These are phyloP conservation scores for Pichia exigua DNA, from an alignment of 805 yeast genomes.

Conservation along the genomic window DNA sequence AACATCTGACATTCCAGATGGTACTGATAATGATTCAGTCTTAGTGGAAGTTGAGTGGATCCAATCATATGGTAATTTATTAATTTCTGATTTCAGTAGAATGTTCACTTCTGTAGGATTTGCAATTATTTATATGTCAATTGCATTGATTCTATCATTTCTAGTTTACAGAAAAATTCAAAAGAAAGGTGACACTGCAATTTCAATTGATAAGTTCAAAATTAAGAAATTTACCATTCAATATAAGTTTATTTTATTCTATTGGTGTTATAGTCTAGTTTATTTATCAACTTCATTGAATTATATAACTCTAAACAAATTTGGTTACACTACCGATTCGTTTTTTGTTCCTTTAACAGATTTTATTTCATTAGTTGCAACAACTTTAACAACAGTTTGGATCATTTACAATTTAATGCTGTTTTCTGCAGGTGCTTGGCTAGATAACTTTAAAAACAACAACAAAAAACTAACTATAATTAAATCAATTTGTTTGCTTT, in stretches of 20 bases:
- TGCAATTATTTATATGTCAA: conserved; percentile 15
- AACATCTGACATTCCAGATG: conserved; percentile 12
- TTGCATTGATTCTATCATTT: conserved; percentile 12
- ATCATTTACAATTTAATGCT: conserved; percentile 26
- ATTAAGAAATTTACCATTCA: conserved; percentile 20
- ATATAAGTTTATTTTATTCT: conserved; percentile 19
- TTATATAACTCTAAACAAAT: conserved; percentile 17
- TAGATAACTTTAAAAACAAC: conserved; percentile 4
- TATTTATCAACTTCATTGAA: conserved; percentile 15
- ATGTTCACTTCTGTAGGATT: conserved; percentile 20
- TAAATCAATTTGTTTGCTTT: conserved; percentile 14
- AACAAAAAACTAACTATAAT: conserved; percentile 11
- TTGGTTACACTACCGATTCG: conserved; percentile 21
- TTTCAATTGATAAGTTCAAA: conserved; percentile 13
- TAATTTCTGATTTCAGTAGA: conserved; percentile 24
- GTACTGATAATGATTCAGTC: conserved; percentile 3
- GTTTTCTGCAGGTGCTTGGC: conserved; percentile 23
- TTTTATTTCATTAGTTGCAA: conserved; percentile 16
- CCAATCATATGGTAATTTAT: conserved; percentile 26
- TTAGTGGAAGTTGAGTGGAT: conserved; percentile 23
- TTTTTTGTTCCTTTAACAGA: conserved; percentile 16
- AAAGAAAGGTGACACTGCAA: conserved; percentile 16
- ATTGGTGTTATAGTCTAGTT: conserved; percentile 14
- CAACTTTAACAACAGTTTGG: conserved; percentile 26
- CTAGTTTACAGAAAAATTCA: conserved; percentile 12